Percentiles rank a stretch among this genome's conserved stretches.
Conservation (phyloP, 2,329 filamentous ascomycete genomes). For the Pseudomassariella vexata region DNA sequence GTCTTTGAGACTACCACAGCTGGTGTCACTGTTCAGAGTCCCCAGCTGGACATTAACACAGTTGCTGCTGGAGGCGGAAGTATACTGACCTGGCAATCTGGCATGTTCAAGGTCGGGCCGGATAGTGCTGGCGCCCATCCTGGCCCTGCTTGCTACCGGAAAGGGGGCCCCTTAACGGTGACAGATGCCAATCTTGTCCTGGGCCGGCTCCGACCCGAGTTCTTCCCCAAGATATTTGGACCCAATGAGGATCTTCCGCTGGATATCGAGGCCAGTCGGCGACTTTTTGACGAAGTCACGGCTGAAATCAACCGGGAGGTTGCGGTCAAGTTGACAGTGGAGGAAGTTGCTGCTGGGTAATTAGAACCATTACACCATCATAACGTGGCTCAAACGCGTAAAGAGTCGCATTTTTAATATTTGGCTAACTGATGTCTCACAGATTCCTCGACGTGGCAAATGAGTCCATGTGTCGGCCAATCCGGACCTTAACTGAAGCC, state of each 20-base stretch:
- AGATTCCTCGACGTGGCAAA: slow-evolving; percentile 68
- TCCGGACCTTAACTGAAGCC: slow-evolving; percentile 65
- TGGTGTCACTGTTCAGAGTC: slow-evolving; percentile 73
- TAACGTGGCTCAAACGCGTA: too few relatives aligned
- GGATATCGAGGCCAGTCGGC: slow-evolving; percentile 55
- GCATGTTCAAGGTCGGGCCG: slow-evolving; percentile 66
- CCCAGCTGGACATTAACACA: slow-evolving; percentile 76
- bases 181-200: slow-evolving; percentile 67
- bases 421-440: slow-evolving; percentile 30
- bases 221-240: slow-evolving; percentile 65
- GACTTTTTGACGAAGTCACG: slow-evolving; percentile 58
- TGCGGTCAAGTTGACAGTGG: slow-evolving; percentile 44
- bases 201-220: slow-evolving; percentile 52
- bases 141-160: slow-evolving; percentile 65
- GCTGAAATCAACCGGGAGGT: slow-evolving; percentile 60
- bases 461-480: slow-evolving; percentile 65
- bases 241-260: slow-evolving; percentile 62
- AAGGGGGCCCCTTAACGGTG: slow-evolving; percentile 63
- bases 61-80: slow-evolving; percentile 69
- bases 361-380: too few relatives aligned
- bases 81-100: slow-evolving; percentile 63
- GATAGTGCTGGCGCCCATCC: slow-evolving; percentile 66
- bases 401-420: too few relatives aligned
- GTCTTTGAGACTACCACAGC: slow-evolving; percentile 72
- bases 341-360: slow-evolving; percentile 49